Percentiles rank a stretch among this genome's conserved stretches.
These are phyloP conservation scores for Sugiyamaella smithiae DNA, from an alignment of 805 yeast species.

Conservation along the genomic window DNA sequence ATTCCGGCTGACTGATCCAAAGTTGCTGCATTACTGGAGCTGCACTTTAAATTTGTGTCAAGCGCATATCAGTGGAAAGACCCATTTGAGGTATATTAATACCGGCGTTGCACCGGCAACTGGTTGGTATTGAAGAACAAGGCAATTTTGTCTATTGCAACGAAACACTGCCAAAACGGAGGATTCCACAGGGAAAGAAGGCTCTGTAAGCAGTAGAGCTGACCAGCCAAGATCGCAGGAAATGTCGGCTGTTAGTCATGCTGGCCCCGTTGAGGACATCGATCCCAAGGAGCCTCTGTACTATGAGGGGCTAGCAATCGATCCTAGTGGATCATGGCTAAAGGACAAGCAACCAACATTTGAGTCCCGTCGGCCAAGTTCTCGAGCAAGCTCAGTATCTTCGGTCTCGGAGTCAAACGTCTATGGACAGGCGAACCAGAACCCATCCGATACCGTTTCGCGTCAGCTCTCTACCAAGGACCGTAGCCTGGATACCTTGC, in stretches of 20 bases:
- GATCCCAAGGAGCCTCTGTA: conserved; percentile 1
- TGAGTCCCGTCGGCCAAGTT: not conserved
- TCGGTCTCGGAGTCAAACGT: not conserved
- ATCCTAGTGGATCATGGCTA: not conserved
- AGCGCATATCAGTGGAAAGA: too few relatives aligned
- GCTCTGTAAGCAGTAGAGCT: too few relatives aligned
- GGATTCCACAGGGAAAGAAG: too few relatives aligned
- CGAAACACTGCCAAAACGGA: too few relatives aligned
- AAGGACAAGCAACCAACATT: not conserved
- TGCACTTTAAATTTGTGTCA: too few relatives aligned
- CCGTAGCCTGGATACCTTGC: conserved; percentile 7
- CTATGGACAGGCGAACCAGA: conserved; percentile 1
- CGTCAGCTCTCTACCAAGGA: conserved; percentile 5
- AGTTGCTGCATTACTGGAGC: too few relatives aligned
- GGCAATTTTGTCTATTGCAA: too few relatives aligned
- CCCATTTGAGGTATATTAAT: too few relatives aligned
- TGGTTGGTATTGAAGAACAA: too few relatives aligned
- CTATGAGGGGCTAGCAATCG: not conserved
- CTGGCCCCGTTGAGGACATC: not conserved
- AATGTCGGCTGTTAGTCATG: not conserved
- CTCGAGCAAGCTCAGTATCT: conserved; percentile 7
- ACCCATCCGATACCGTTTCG: not conserved
- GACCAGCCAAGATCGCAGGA: too few relatives aligned
- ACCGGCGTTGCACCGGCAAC: too few relatives aligned
- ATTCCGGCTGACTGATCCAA: too few relatives aligned